These are phyloP conservation scores for Phaseolus coccineus DNA, from an alignment of 331 rosid species.

Conservation along the genomic window DNA sequence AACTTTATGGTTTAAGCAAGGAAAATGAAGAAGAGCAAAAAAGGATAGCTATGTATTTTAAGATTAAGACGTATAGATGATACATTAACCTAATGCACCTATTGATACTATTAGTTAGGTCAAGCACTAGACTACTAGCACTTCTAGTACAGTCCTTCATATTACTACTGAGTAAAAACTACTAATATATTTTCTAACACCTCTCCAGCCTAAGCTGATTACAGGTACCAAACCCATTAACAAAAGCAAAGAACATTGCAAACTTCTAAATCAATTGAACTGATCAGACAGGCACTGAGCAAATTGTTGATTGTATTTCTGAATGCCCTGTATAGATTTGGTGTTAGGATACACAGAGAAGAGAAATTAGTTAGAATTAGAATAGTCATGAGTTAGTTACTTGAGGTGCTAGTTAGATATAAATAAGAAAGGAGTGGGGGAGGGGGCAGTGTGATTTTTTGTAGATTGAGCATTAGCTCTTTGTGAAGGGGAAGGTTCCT, in stretches of 20 bases:
- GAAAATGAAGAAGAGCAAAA: neutral
- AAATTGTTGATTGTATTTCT: neutral
- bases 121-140: neutral
- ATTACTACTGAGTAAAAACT: neutral
- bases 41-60: neutral
- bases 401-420: too few relatives aligned
- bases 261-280: neutral
- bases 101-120: neutral
- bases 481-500: too few relatives aligned
- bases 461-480: too few relatives aligned
- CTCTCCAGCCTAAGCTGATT: neutral
- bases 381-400: too few relatives aligned
- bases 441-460: too few relatives aligned
- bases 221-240: slow-evolving; percentile 1
- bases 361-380: too few relatives aligned
- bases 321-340: neutral
- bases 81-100: slow-evolving; percentile 8
- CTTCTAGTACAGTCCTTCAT: neutral
- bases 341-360: too few relatives aligned
- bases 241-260: neutral
- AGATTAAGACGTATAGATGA: slow-evolving; percentile 13
- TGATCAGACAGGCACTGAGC: neutral
- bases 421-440: too few relatives aligned
- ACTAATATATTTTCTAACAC: neutral
- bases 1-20: neutral